These are phyloP conservation scores for Suhomyces faveliae DNA, from an alignment of 805 yeast genomes.

Conservation along the genomic window DNA sequence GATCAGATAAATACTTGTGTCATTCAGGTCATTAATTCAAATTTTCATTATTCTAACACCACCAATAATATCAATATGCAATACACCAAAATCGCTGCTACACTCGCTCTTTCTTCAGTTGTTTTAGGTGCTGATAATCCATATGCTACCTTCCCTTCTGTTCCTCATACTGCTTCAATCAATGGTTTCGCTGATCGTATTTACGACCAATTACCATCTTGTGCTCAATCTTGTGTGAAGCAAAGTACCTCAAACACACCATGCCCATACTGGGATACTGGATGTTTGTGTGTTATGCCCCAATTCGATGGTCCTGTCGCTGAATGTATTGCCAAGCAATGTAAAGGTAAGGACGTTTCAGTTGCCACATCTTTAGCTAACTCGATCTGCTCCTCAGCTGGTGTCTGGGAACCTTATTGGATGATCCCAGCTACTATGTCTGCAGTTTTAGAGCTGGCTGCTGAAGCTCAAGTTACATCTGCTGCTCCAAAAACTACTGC, in stretches of 20 bases:
- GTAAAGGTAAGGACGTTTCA: slow-evolving; percentile 30
- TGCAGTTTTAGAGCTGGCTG: slow-evolving; percentile 27
- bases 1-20: neutral
- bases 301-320: slow-evolving; percentile 33
- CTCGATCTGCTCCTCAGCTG: slow-evolving; percentile 34
- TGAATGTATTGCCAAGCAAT: slow-evolving; percentile 27
- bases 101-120: slow-evolving; percentile 6
- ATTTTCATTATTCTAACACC: neutral
- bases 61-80: neutral
- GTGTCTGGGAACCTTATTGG: slow-evolving; percentile 37
- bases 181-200: slow-evolving; percentile 52
- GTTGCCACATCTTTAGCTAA: slow-evolving; percentile 30
- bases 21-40: neutral
- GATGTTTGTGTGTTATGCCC: slow-evolving; percentile 45
- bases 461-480: slow-evolving; percentile 17
- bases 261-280: slow-evolving; percentile 48
- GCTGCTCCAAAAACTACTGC: slow-evolving; percentile 8
- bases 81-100: neutral
- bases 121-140: slow-evolving; percentile 23
- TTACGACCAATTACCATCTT: slow-evolving; percentile 34
- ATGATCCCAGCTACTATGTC: slow-evolving; percentile 23
- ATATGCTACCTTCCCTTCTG: slow-evolving; percentile 46
- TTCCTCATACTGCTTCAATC: slow-evolving; percentile 45
- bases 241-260: slow-evolving; percentile 36
- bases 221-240: slow-evolving; percentile 38